A percentile compares a stretch with the other conserved stretches of the same genome.
phyloP scores from a whole-genome alignment of 805 yeast species.

The Lachancea meyersii region DNA sequence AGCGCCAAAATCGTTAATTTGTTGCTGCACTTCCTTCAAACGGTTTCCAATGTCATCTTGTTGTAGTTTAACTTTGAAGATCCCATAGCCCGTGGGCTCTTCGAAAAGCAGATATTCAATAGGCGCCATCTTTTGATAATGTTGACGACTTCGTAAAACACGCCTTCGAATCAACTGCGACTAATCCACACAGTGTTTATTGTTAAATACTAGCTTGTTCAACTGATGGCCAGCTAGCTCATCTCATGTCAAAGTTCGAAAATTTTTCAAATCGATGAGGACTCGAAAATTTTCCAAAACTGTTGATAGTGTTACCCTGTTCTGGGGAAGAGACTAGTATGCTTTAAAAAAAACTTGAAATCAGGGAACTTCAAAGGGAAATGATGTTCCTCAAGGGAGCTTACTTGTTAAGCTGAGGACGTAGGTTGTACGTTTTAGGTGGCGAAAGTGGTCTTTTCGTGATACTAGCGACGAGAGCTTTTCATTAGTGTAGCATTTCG shows the following conservation, averaged over 20 bases:
- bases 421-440: too few relatives aligned
- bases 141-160: background rate
- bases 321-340: background rate
- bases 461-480: background rate
- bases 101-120: constrained; percentile 90
- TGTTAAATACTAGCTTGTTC: background rate
- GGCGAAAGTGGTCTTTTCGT: too few relatives aligned
- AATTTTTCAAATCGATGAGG: constrained; percentile 11
- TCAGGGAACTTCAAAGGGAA: background rate
- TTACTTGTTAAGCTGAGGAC: too few relatives aligned
- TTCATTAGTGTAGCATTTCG: background rate
- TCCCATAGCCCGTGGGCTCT: constrained; percentile 97
- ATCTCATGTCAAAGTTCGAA: constrained; percentile 6
- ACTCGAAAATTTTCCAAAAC: constrained; percentile 8
- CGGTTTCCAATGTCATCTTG: constrained; percentile 92
- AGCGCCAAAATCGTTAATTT: constrained; percentile 74
- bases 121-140: constrained; percentile 48
- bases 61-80: constrained; percentile 88
- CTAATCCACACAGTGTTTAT: background rate
- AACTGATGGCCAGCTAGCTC: constrained; percentile 1
- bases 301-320: constrained; percentile 1
- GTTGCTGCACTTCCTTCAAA: constrained; percentile 88
- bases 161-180: background rate
- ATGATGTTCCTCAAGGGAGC: background rate
- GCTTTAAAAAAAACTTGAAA: too few relatives aligned